Conservation (phyloP, 1,284 basidiomycete species). For the Thecaphora frezii region DNA sequence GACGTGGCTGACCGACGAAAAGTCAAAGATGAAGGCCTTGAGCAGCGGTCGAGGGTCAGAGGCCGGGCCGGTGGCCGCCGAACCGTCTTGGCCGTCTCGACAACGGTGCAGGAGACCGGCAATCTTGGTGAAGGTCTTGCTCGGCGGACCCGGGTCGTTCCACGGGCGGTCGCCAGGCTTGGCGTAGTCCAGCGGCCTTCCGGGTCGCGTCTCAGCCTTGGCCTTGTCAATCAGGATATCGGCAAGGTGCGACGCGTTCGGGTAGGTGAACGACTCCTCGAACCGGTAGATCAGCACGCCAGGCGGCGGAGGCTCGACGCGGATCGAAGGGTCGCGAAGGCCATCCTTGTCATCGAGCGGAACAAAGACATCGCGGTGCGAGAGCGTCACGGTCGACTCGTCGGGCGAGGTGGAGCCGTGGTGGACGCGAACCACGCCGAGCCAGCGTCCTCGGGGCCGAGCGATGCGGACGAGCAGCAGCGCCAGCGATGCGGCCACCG, state of each 20-base stretch:
- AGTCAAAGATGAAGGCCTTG: slow-evolving; percentile 86
- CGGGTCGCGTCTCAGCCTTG: slow-evolving; percentile 74
- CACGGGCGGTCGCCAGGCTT: slow-evolving; percentile 73
- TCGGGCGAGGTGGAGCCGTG: slow-evolving; percentile 49
- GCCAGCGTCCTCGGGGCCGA: slow-evolving; percentile 86
- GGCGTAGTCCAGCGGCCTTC: slow-evolving; percentile 50
- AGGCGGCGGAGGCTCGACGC: slow-evolving; percentile 76
- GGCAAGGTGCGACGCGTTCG: slow-evolving; percentile 82
- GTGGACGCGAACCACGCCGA: slow-evolving; percentile 70
- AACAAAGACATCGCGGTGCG: slow-evolving; percentile 71
- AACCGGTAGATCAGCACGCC: slow-evolving; percentile 90
- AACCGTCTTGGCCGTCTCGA: not conserved
- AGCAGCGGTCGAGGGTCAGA: slow-evolving; percentile 69
- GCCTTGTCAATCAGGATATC: slow-evolving; percentile 77
- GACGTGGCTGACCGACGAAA: slow-evolving; percentile 71
- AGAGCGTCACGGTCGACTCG: slow-evolving; percentile 24
- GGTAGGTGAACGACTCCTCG: slow-evolving; percentile 91
- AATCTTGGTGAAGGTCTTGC: slow-evolving; percentile 35
- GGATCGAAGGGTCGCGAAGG: slow-evolving; percentile 72
- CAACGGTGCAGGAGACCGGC: slow-evolving; percentile 33
- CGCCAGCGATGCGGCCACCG: slow-evolving; percentile 75
- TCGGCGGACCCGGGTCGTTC: slow-evolving; percentile 76
- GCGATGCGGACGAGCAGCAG: slow-evolving; percentile 88
- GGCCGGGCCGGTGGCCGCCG: not conserved
- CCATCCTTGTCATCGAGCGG: slow-evolving; percentile 68